Conservation (phyloP, 2,329 filamentous ascomycete genomes). For the Alternaria sp. region DNA sequence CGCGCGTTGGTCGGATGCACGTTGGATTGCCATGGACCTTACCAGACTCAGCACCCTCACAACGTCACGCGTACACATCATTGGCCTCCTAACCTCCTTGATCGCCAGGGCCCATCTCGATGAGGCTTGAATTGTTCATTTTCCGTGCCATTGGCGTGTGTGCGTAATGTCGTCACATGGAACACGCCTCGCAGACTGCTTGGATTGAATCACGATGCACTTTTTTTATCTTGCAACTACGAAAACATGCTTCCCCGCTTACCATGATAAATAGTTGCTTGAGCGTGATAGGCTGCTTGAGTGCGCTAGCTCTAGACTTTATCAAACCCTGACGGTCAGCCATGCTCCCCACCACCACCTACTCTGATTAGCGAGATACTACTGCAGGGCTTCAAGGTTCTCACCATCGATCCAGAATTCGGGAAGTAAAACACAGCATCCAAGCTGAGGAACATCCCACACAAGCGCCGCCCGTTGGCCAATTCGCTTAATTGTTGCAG, state of each 20-base stretch:
- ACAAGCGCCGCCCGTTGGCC: conserved; percentile 2
- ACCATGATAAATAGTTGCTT: conserved; percentile 13
- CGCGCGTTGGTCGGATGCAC: conserved; percentile 10
- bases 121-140: conserved; percentile 19
- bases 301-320: conserved; percentile 18
- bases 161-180: conserved; percentile 15
- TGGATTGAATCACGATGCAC: conserved; percentile 11
- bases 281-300: conserved; percentile 27
- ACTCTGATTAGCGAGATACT: conserved; percentile 34
- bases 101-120: conserved; percentile 37
- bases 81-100: conserved; percentile 26
- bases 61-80: conserved; percentile 46
- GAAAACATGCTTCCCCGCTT: conserved; percentile 15
- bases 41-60: conserved; percentile 27
- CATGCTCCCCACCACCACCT: conserved; percentile 29
- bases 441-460: not conserved
- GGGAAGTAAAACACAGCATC: conserved; percentile 8
- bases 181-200: conserved; percentile 1
- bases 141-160: conserved; percentile 12
- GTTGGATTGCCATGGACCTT: conserved; percentile 39
- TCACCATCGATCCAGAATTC: conserved; percentile 21
- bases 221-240: conserved; percentile 4
- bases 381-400: conserved; percentile 42
- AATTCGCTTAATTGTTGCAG: conserved; percentile 12
- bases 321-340: conserved; percentile 24